Percentiles rank a stretch among this genome's conserved stretches.
These are phyloP conservation scores for Claviceps capensis DNA, from an alignment of 2,329 filamentous ascomycete genomes.

Conservation along the genomic window DNA sequence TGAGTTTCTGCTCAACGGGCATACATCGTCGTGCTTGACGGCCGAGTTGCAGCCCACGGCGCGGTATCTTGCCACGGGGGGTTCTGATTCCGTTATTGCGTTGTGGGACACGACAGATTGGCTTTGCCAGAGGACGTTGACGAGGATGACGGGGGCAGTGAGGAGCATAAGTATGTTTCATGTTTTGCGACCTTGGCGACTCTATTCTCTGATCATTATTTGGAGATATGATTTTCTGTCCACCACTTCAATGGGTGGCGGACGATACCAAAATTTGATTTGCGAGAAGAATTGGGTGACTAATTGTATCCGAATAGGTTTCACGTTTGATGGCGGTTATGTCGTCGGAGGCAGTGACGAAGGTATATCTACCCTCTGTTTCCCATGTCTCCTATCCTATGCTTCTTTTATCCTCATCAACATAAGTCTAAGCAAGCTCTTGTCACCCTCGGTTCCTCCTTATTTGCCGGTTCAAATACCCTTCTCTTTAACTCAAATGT, in stretches of 20 bases:
- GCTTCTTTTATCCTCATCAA: background rate
- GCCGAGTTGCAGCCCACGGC: conserved; percentile 58
- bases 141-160: conserved; percentile 55
- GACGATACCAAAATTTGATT: no score
- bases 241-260: no score
- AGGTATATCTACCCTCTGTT: conserved; percentile 24
- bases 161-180: conserved; percentile 46
- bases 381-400: background rate
- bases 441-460: no score
- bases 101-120: conserved; percentile 69
- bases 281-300: background rate
- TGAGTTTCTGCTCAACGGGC: conserved; percentile 53
- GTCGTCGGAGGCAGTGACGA: conserved; percentile 63
- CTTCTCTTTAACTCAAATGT: no score
- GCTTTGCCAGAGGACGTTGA: conserved; percentile 60
- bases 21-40: conserved; percentile 58
- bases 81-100: conserved; percentile 60
- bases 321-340: conserved; percentile 66
- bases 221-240: background rate
- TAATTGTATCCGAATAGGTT: conserved; percentile 31
- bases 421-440: no score
- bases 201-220: background rate
- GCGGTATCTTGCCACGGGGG: conserved; percentile 59
- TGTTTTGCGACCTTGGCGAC: background rate
- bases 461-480: no score